Percentiles rank a stretch among this genome's conserved stretches.
These are phyloP conservation scores for Blastobotrys raffinosifermentans DNA, from an alignment of 1,139 yeast species.

Conservation along the genomic window DNA sequence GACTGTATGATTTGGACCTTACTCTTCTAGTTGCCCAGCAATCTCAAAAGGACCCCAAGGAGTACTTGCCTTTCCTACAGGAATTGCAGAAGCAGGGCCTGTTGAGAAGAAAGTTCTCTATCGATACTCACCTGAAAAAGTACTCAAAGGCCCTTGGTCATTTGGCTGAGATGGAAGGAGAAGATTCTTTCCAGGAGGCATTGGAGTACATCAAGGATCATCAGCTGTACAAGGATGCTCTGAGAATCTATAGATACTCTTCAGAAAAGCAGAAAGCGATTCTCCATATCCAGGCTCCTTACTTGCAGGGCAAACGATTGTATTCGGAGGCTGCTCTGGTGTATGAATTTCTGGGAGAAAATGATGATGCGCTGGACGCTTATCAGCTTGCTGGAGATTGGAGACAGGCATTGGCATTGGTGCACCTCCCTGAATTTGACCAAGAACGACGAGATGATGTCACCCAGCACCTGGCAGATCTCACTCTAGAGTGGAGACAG, in stretches of 20 bases:
- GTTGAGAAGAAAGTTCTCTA: slow-evolving; percentile 62
- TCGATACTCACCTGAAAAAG: slow-evolving; percentile 72
- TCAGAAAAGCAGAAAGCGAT: slow-evolving; percentile 45
- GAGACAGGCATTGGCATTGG: slow-evolving; percentile 72
- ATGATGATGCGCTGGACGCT: slow-evolving; percentile 58
- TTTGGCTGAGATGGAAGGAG: slow-evolving; percentile 45
- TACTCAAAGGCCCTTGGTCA: slow-evolving; percentile 63
- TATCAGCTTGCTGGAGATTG: slow-evolving; percentile 69
- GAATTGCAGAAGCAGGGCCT: slow-evolving; percentile 63
- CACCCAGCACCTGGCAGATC: slow-evolving; percentile 54
- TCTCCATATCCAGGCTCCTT: slow-evolving; percentile 55
- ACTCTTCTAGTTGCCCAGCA: slow-evolving; percentile 87
- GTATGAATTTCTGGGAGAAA: slow-evolving; percentile 61
- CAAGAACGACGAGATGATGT: slow-evolving; percentile 36
- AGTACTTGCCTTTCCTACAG: slow-evolving; percentile 87
- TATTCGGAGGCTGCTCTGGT: slow-evolving; percentile 71
- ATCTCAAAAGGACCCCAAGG: slow-evolving; percentile 97
- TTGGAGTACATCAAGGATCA: slow-evolving; percentile 68
- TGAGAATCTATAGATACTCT: slow-evolving; percentile 57
- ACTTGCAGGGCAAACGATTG: slow-evolving; percentile 44
- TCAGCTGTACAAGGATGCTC: slow-evolving; percentile 64
- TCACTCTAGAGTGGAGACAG: slow-evolving; percentile 62
- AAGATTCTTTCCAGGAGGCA: slow-evolving; percentile 49
- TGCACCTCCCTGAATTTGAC: slow-evolving; percentile 28
- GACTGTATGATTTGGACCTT: slow-evolving; percentile 74